Percentiles rank a stretch among this genome's conserved stretches.
Conservation (phyloP, 768 basidiomycete species). For the Rhizopogon sp. region DNA sequence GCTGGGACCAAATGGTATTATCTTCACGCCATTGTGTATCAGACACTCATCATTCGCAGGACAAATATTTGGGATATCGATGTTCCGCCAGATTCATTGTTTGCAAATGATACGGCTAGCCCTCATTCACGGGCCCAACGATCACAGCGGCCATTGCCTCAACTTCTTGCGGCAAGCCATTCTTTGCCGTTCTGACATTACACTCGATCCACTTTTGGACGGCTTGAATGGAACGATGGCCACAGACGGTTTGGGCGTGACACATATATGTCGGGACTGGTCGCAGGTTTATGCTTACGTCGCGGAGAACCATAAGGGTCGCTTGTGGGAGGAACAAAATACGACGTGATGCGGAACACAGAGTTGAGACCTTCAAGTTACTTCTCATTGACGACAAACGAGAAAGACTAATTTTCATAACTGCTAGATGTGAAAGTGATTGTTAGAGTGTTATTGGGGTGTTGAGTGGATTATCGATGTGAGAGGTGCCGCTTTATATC, state of each 20-base stretch:
- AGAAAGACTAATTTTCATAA: too few relatives aligned
- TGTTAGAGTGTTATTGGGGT: background rate
- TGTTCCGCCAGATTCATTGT: slow-evolving; percentile 29
- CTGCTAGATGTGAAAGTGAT: background rate
- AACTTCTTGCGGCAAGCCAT: slow-evolving; percentile 39
- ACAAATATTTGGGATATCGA: slow-evolving; percentile 20
- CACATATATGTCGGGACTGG: slow-evolving; percentile 27
- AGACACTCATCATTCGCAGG: background rate
- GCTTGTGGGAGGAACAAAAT: background rate
- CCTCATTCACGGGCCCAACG: background rate
- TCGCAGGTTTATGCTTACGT: slow-evolving; percentile 19
- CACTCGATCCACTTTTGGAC: slow-evolving; percentile 33
- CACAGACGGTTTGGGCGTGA: slow-evolving; percentile 19
- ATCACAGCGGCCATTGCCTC: slow-evolving; percentile 31
- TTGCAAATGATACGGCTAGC: slow-evolving; percentile 12
- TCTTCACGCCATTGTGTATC: too few relatives aligned
- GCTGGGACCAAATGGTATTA: slow-evolving; percentile 14
- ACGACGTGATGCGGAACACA: too few relatives aligned
- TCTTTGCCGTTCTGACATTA: slow-evolving; percentile 37
- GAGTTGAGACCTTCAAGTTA: too few relatives aligned
- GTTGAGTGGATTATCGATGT: background rate
- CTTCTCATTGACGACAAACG: too few relatives aligned
- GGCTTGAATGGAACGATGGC: slow-evolving; percentile 2
- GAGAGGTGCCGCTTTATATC: background rate
- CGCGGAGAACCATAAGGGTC: slow-evolving; percentile 12